Evolutionary conservation across 2,329 filamentous ascomycete species (phyloP), one percentile per base, ranked within the genome.

Genomic region (Paracoccidioides lutzii): DNA sequence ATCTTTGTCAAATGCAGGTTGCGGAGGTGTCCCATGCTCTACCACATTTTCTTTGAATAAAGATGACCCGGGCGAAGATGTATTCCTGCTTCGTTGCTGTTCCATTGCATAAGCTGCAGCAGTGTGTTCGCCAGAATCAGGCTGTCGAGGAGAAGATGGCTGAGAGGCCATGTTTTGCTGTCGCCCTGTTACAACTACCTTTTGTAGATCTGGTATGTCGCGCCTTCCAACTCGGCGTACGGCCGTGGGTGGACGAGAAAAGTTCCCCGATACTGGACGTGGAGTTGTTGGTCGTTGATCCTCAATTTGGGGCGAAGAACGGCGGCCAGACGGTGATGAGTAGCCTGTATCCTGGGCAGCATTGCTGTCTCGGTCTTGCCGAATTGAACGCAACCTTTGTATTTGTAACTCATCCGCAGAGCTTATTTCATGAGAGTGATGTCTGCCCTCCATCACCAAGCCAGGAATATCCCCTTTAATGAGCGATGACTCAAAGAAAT

Each of bases 401-500:
- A 32, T 44, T 43, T 51, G 28, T 15, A 32, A 42, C 43, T 57
- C 56, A 56, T 59, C 37, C 40, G 57, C 56, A 50, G 57, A 54
- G 22, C 58, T 53, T 54, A 52, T 55, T 41, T 55, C 52, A 5
- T 28, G 37, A 41, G n/a, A 61, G 64, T 41, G 63, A 55, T 56
- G 55, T 58, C 44, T 55, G 66, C 95, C 90, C 65, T 95, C 88
- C 44, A 84, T 85, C 5, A 90, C 83, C 35, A 95, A 74, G 5
- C 85, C 87, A 0, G 90, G 89, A 63, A 96, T 96, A 3, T 84
- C 80, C 22, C 79, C 80, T 10, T 80, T 81, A 53, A 95, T 81
- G 35, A 93, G 83, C 35, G 78, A 72, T 65, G 91, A 84, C 14
- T 74, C 76, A 71, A 97, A 97, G 68, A 96, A 93, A 60, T 85